Evolutionary conservation across 2,329 filamentous ascomycete genomes (phyloP).

Genomic region (Clonostachys chloroleuca): DNA sequence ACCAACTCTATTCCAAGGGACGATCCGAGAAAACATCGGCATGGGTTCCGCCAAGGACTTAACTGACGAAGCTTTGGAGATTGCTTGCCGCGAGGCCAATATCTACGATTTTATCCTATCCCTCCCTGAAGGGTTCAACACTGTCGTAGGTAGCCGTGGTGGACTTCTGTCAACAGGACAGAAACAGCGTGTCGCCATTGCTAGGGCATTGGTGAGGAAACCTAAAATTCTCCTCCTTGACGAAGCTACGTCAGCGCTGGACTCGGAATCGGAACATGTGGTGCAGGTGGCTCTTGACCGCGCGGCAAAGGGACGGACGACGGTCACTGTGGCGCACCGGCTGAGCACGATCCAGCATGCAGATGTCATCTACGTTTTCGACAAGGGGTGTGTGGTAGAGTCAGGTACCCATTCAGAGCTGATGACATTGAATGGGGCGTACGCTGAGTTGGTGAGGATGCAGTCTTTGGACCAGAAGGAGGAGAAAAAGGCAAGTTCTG

Average conservation of each 20-base stretch:
- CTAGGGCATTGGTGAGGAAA: conserved; percentile 80
- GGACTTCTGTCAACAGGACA: conserved; percentile 83
- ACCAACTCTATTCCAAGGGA: conserved; percentile 90
- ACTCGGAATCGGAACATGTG: conserved; percentile 76
- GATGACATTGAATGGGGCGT: conserved; percentile 65
- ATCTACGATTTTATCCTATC: conserved; percentile 90
- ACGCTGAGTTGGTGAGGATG: conserved; percentile 74
- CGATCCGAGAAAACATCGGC: conserved; percentile 85
- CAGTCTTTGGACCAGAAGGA: conserved; percentile 58
- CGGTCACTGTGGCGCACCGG: conserved; percentile 89
- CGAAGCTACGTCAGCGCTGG: conserved; percentile 89
- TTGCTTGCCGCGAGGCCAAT: conserved; percentile 71
- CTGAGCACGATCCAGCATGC: conserved; percentile 91
- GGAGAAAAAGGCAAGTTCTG: too few species aligned
- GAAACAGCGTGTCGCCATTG: conserved; percentile 92
- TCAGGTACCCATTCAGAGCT: conserved; percentile 73
- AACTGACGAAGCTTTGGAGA: conserved; percentile 66
- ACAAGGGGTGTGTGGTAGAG: conserved; percentile 82
- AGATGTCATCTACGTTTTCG: conserved; percentile 92
- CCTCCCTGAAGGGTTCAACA: conserved; percentile 80
- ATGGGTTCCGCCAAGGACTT: conserved; percentile 70
- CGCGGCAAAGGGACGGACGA: conserved; percentile 77
- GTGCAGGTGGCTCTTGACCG: conserved; percentile 73
- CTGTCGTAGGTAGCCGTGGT: conserved; percentile 83
- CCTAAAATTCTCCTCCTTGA: conserved; percentile 88